These are phyloP conservation scores for Russula dissimulans DNA, from an alignment of 768 basidiomycete genomes.

Conservation along the genomic window DNA sequence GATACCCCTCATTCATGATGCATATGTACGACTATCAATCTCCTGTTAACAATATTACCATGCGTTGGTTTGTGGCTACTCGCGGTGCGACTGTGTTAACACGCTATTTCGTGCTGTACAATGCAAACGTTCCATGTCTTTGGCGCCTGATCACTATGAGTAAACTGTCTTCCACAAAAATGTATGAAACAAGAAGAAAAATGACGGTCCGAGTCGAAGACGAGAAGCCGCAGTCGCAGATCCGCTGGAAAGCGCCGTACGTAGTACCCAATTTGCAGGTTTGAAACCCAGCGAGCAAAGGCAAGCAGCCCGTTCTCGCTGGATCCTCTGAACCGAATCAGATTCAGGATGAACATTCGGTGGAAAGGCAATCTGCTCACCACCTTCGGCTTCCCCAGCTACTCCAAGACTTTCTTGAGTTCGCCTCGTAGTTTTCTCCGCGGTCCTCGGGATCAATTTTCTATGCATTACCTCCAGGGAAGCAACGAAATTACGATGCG, in stretches of 20 bases:
- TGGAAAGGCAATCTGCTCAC: background rate
- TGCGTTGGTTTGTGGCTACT: background rate
- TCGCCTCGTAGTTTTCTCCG: background rate
- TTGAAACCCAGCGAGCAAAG: background rate
- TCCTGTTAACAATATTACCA: slow-evolving; percentile 16
- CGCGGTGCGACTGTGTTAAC: background rate
- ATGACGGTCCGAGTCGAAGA: too few relatives aligned
- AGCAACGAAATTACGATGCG: background rate
- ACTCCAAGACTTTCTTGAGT: background rate
- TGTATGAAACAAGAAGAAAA: too few relatives aligned
- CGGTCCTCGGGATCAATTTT: background rate
- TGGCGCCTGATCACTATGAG: background rate
- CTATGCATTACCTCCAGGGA: background rate
- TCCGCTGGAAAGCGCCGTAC: background rate
- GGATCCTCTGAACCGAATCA: background rate
- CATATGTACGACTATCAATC: slow-evolving; percentile 21
- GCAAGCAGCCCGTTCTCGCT: background rate
- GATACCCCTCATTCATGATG: slow-evolving; percentile 21
- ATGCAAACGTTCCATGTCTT: background rate
- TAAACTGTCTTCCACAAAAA: too few relatives aligned
- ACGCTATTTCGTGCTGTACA: background rate
- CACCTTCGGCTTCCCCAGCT: background rate
- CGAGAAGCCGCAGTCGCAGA: too few relatives aligned
- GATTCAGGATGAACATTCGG: background rate
- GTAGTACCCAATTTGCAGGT: background rate